Evolutionary conservation across 169 alveolate species (phyloP), one percentile per base, ranked within the genome.

Genomic region (Eimeria necatrix): DNA sequence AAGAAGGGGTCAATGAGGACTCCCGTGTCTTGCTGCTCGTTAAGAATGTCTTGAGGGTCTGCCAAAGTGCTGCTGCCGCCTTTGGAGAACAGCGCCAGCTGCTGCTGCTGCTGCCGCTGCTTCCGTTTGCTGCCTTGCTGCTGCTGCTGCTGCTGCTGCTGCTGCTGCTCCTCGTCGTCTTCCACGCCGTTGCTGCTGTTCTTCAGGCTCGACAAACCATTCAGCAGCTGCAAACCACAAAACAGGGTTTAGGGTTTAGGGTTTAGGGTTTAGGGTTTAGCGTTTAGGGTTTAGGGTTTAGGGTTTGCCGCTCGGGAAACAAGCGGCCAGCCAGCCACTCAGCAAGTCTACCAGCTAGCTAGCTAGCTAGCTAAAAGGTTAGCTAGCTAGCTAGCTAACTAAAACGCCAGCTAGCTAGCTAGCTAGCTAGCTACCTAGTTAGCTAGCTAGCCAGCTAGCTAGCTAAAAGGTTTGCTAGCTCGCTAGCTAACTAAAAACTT

Each of bases 1-100:
- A 73, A 73, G 84, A 48, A 83, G 74, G 91, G 91, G n/a, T 83
- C 91, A 59, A 56, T 53, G 14, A 32, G 41, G 91, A 59, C 61
- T 52, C 61, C 76, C 26, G n/a, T 83, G 52, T 83, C 91, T 5
- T 24, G 46, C 76, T 83, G 91, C 9, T 59, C 9, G 56, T 41
- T 41, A 22, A 56, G 52, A n/a, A 83, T 52, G 8, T 83, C 91
- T 22, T 59, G 3, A 0, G 52, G 22, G 18, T 59, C 52, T 10
- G 76, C 91, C n/a, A 83, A 74, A 3, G 91, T 83, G 56, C 91
- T 56, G 51, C 41, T 4, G 32, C 91, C 32, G 56, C 91, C 91
- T 16, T 83, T 52, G 22, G n/a, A 48, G 56, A 83, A 83, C n/a
- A 53, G 91, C 14, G n/a, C 52, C 24, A 83, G 91, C 73, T 41